Evolutionary conservation across 176 grass and related monocot species (phyloP), one percentile per base, ranked within the genome.

Genomic region (Aegilops bicornis): DNA sequence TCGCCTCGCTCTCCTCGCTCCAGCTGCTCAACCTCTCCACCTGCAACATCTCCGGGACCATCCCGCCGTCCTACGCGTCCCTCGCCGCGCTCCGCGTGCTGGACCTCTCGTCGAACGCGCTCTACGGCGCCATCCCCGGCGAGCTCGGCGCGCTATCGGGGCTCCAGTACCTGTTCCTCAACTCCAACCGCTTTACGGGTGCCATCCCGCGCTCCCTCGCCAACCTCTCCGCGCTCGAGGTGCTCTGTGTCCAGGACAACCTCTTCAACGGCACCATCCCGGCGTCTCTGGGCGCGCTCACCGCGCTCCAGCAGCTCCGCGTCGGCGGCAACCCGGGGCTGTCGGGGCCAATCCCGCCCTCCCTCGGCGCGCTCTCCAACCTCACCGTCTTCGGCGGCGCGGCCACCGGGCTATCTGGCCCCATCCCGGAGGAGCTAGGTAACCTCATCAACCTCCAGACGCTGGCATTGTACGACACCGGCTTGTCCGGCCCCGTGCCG

Each of bases 171-270:
- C 72, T 99, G 12, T 91, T 99, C 79, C 97, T 99, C 80, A 96
- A 91, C 77, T 96, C 90, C 74, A 98, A 98, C 88, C 91, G 63
- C 20, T 89, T 98, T 84, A 88, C 84, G 0, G 91, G 93, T 17
- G 7, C 35, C n/a, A 90, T 98, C 83, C 96, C 96, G 13, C 64
- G 90, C 33, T 78, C 93, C 5, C 79, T 98, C 74, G 88, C 96
- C 36, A 94, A 85, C 70, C 92, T 98, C 71, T 76, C 90, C 65
- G 79, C 79, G 19, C 96, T 98, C 76, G 92, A 96, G 79, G 92
- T 96, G 60, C 93, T 98, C 92, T 96, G 96, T 67, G 71, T 98
- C 84, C 96, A 98, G 83, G 96, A 98, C 88, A 98, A 98, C 86
- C 81, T 91, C 58, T 89, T 98, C 64, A 96, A 96, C 23, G 91